These are phyloP conservation scores for Lasiodiplodia theobromae DNA, from an alignment of 2,329 filamentous ascomycete genomes.

Conservation along the genomic window DNA sequence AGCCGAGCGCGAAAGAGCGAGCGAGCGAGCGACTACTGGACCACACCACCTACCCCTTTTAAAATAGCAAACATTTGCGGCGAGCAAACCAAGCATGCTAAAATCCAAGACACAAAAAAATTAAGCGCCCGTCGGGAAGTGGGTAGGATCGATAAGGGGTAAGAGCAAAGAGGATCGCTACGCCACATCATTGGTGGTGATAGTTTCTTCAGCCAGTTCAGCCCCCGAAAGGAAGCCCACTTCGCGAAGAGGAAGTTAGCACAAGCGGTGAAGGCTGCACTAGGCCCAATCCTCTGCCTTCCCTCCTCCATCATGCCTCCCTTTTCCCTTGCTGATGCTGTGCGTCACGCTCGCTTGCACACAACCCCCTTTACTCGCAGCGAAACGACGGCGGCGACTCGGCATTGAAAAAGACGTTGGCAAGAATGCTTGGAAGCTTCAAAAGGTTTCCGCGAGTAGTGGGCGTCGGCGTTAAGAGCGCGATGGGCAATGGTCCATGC, in stretches of 20 bases:
- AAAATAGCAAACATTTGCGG: neutral
- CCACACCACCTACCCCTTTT: constrained; percentile 2
- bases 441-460: neutral
- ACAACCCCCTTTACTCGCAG: neutral
- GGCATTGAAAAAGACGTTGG: neutral
- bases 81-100: neutral
- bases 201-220: neutral
- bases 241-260: neutral
- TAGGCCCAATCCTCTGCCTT: neutral
- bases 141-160: neutral
- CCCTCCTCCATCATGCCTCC: neutral
- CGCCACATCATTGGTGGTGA: neutral
- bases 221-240: neutral
- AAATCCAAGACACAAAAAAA: neutral
- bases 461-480: neutral
- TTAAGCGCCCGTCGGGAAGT: neutral
- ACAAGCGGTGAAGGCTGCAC: neutral
- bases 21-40: neutral
- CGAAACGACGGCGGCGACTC: neutral
- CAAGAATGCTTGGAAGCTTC: constrained; percentile 5
- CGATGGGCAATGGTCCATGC: neutral
- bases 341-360: neutral
- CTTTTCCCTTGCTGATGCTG: neutral
- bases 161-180: neutral
- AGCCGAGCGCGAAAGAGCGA: constrained; percentile 1